Conservation (phyloP, 768 basidiomycete genomes). For the Naganishia vishniacii region DNA sequence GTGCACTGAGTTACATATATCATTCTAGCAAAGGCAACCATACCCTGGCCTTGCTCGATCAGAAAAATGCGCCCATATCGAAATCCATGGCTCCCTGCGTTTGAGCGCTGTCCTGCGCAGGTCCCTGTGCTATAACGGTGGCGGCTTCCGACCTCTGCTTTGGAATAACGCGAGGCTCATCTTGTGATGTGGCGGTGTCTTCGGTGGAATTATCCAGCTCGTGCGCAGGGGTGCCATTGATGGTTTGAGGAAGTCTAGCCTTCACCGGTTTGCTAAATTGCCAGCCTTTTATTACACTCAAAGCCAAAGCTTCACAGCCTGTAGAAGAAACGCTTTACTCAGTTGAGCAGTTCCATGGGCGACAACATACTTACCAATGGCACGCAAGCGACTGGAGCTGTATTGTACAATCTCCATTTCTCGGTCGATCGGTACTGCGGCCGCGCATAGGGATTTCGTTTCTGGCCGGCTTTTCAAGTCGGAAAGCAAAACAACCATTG, state of each 20-base stretch:
- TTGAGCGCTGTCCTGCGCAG: conserved; percentile 14
- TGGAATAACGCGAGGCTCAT: conserved; percentile 16
- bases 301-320: conserved; percentile 21
- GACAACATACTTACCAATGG: background rate
- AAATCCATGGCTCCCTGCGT: conserved; percentile 68
- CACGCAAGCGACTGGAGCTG: conserved; percentile 6
- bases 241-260: conserved; percentile 55
- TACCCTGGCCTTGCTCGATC: no score
- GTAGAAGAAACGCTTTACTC: background rate
- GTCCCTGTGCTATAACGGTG: conserved; percentile 12
- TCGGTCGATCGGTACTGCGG: background rate
- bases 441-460: conserved; percentile 4
- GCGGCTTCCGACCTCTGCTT: conserved; percentile 17
- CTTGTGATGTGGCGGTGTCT: conserved; percentile 57
- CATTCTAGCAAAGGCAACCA: no score
- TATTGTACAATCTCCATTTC: conserved; percentile 15
- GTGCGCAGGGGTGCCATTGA: conserved; percentile 12
- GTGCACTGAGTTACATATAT: no score
- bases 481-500: conserved; percentile 6
- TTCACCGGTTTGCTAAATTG: background rate
- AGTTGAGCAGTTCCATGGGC: background rate
- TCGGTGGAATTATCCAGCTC: background rate
- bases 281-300: conserved; percentile 7
- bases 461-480: background rate
- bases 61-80: conserved; percentile 67